Conservation (phyloP, 768 basidiomycete species). For the Trametes cinnabarina region DNA sequence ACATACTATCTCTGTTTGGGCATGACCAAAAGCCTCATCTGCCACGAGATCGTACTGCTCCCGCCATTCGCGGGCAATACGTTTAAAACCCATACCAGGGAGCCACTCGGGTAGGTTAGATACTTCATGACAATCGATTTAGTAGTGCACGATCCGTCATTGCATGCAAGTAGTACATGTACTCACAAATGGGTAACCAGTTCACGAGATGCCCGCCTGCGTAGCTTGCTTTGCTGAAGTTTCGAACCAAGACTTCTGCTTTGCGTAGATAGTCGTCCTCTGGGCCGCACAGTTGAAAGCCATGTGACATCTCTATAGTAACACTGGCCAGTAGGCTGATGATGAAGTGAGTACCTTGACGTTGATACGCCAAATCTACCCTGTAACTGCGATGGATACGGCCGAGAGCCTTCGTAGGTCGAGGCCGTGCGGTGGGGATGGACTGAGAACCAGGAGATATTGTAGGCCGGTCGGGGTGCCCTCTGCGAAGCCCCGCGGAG, state of each 20-base stretch:
- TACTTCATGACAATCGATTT: constrained; percentile 15
- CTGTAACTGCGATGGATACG: no score
- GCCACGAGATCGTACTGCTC: constrained; percentile 3
- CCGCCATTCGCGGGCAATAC: constrained; percentile 15
- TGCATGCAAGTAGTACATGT: no score
- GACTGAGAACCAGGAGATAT: no score
- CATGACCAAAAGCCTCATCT: no score
- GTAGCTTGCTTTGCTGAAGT: constrained; percentile 1
- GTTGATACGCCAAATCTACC: no score
- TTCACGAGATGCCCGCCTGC: constrained; percentile 2
- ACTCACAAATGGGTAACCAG: constrained; percentile 12
- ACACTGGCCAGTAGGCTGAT: constrained; percentile 1
- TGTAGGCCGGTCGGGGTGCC: no score
- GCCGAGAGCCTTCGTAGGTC: no score
- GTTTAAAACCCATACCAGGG: constrained; percentile 26
- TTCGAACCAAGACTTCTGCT: constrained; percentile 2
- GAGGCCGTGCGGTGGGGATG: no score
- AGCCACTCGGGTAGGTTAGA: constrained; percentile 26
- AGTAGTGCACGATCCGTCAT: no score
- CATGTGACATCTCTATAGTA: constrained; percentile 11
- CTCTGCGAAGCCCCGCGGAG: no score
- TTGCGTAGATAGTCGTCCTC: not conserved
- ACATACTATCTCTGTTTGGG: no score
- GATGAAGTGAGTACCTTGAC: no score
- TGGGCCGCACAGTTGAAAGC: not conserved